Evolutionary conservation across 78 protist genomes (phyloP), one percentile per base, ranked within the genome.

Genomic region (Dictyostelium brefeldianum): DNA sequence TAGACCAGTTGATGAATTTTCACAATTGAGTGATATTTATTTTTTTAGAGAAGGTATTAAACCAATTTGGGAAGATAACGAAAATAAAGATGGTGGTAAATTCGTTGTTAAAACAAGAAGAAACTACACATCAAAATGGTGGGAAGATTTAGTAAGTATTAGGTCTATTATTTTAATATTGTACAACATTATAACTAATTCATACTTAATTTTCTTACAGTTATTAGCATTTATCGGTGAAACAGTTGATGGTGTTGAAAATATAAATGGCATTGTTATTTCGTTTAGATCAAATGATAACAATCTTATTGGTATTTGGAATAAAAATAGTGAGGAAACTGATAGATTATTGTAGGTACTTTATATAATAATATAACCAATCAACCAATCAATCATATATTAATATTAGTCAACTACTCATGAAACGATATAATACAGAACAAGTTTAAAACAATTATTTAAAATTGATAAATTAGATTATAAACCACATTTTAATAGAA

Each of bases 21-120:
- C 93, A 59, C 56, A 81, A 8, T 62, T 91, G 20, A 91, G 90
- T 43, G 95, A 91, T 74, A 83, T 80, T 54, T 83, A 91, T 83
- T 83, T 91, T 62, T 91, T 91, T 69, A 91, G 83, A 74, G 95
- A 91, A 69, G 95, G 95, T 5, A 81, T 91, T 25, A 69, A 81
- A 51, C 95, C 95, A 48, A 67, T 91, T 50, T 91, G 95, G 95
- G 95, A 91, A 17, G 95, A 91, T 43, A 59, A 51, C 5, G 95
- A 70, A 31, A 91, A 91, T 80, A 71, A 81, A 81, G 80, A 78
- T 41, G 95, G 95, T 1, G 95, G 95, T 10, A 91, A 91, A 74
- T 91, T 82, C 65, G 95, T 91, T 25, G 74, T 91, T n/a, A 82
- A 83, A 54, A 82, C 85, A 4, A 59, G 95, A 62, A 91, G 81